phyloP scores from a whole-genome alignment of 805 yeast genomes.

The Cyberlindnera euphorbiiphila region DNA sequence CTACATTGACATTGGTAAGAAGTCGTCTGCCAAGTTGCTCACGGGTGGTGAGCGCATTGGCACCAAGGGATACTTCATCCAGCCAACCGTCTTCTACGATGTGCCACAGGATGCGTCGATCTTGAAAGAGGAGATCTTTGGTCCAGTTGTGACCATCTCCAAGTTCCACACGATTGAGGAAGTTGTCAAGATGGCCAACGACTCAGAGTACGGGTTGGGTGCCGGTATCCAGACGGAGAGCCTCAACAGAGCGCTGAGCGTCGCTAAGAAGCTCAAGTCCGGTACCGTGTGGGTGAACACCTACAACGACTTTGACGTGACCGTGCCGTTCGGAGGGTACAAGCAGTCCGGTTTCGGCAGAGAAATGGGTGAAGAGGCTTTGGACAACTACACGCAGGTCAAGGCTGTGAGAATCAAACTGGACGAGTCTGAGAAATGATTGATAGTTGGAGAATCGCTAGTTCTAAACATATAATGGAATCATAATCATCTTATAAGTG shows the following conservation, averaged over 20 bases:
- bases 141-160: slow-evolving; percentile 71
- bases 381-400: slow-evolving; percentile 69
- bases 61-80: slow-evolving; percentile 64
- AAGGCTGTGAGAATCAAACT: slow-evolving; percentile 66
- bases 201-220: slow-evolving; percentile 73
- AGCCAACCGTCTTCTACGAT: slow-evolving; percentile 73
- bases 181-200: slow-evolving; percentile 62
- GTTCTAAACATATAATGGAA: no score
- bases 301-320: slow-evolving; percentile 70
- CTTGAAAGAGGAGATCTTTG: slow-evolving; percentile 73
- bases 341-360: slow-evolving; percentile 81
- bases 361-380: slow-evolving; percentile 80
- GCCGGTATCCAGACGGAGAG: slow-evolving; percentile 73
- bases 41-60: slow-evolving; percentile 70
- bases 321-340: slow-evolving; percentile 80
- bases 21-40: slow-evolving; percentile 61
- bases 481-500: no score
- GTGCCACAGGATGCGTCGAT: slow-evolving; percentile 59
- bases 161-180: slow-evolving; percentile 68
- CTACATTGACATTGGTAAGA: slow-evolving; percentile 63
- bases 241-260: slow-evolving; percentile 57
- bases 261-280: slow-evolving; percentile 61
- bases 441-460: no score
- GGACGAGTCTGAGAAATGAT: slow-evolving; percentile 10
- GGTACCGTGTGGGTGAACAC: slow-evolving; percentile 83